Conservation (phyloP, 2,329 filamentous ascomycete genomes). For the Blastomyces silverae region DNA sequence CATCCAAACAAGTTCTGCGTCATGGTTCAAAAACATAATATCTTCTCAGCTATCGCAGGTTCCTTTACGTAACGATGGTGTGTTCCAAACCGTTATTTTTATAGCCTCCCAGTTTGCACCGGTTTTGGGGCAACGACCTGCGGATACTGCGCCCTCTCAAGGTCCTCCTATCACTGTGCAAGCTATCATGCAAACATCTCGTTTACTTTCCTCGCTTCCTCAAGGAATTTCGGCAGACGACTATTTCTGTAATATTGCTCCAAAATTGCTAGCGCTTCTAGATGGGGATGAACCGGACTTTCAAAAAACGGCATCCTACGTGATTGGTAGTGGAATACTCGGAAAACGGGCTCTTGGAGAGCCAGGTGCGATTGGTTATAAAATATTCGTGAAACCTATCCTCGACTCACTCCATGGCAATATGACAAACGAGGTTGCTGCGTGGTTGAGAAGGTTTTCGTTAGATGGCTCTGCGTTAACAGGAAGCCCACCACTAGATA, state of each 20-base stretch:
- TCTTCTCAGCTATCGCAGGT: conserved; percentile 35
- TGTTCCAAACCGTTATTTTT: conserved; percentile 40
- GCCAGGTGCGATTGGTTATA: conserved; percentile 37
- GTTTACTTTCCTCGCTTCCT: conserved; percentile 39
- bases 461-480: conserved; percentile 18
- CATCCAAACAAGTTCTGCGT: conserved; percentile 31
- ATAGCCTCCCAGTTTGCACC: conserved; percentile 40
- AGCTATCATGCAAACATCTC: conserved; percentile 41
- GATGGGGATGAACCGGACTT: conserved; percentile 38
- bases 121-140: conserved; percentile 32
- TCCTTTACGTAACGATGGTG: conserved; percentile 37
- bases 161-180: conserved; percentile 40
- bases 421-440: conserved; percentile 24
- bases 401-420: conserved; percentile 35
- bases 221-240: conserved; percentile 30
- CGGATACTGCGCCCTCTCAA: conserved; percentile 27
- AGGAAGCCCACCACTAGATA: background rate
- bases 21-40: conserved; percentile 37
- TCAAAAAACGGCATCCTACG: conserved; percentile 39
- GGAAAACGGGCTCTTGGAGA: conserved; percentile 37
- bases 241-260: conserved; percentile 38
- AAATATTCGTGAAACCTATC: conserved; percentile 38
- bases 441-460: conserved; percentile 29
- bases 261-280: conserved; percentile 37
- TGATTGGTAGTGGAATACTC: conserved; percentile 40